Evolutionary conservation across 768 basidiomycete species (phyloP).

Genomic region (Tremella yokohamensis): DNA sequence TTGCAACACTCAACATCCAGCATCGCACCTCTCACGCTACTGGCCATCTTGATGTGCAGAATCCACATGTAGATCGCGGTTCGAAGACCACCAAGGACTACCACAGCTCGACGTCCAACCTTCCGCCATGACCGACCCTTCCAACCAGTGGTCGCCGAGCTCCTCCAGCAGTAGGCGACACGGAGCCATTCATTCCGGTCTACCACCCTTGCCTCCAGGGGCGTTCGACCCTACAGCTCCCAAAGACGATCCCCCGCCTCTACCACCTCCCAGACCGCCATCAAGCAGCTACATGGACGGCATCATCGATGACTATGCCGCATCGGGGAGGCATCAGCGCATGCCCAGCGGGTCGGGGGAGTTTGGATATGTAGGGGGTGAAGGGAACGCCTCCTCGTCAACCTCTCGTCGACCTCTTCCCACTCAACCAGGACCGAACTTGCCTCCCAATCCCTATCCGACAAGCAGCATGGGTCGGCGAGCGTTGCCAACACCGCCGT

Average conservation of each 20-base stretch:
- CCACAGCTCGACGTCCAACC: no score
- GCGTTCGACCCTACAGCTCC: conserved; percentile 9
- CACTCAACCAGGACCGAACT: conserved; percentile 18
- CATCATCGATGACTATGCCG: conserved; percentile 2
- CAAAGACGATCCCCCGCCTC: background rate
- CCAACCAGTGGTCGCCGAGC: conserved; percentile 3
- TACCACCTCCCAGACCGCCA: conserved; percentile 12
- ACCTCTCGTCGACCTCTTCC: conserved; percentile 20
- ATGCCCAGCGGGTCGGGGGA: conserved; percentile 12
- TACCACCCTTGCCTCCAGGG: background rate
- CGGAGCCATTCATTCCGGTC: background rate
- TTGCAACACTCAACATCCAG: no score
- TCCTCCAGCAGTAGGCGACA: background rate
- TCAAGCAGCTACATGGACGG: background rate
- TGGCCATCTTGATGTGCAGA: no score
- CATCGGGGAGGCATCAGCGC: conserved; percentile 8
- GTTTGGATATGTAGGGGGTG: conserved; percentile 1
- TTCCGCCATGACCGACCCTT: no score
- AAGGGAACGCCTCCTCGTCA: background rate
- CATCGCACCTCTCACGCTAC: no score
- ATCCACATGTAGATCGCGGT: no score
- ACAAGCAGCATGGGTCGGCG: conserved; percentile 20
- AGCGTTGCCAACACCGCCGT: conserved; percentile 21
- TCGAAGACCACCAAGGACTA: no score
- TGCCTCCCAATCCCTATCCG: conserved; percentile 14